Evolutionary conservation across 495 filamentous ascomycete genomes (phyloP).

Genomic region (Penicillium canescens): DNA sequence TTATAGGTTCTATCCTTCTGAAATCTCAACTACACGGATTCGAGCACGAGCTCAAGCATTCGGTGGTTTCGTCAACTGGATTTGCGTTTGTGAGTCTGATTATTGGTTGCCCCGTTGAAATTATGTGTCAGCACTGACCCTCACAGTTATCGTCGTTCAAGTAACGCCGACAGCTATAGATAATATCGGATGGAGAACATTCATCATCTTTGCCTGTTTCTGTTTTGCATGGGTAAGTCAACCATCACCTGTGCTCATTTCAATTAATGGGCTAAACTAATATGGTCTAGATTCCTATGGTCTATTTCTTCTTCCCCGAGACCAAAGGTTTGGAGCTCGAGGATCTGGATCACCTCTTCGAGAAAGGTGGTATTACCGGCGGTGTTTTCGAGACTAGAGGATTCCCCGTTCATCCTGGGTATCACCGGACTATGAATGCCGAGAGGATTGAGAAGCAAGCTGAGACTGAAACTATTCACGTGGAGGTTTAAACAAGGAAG

Average conservation of each 20-base stretch:
- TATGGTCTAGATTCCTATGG: constrained; percentile 58
- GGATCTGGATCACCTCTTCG: constrained; percentile 68
- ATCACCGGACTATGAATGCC: constrained; percentile 18
- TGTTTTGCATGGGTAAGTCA: constrained; percentile 24
- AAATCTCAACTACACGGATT: constrained; percentile 52
- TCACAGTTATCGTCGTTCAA: constrained; percentile 51
- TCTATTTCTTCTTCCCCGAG: constrained; percentile 68
- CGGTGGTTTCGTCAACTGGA: constrained; percentile 47
- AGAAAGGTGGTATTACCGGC: constrained; percentile 34
- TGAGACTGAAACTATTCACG: background rate
- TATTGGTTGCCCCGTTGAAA: background rate
- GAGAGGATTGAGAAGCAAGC: constrained; percentile 16
- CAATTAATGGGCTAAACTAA: constrained; percentile 40
- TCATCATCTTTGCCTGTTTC: constrained; percentile 60
- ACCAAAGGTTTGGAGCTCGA: constrained; percentile 68
- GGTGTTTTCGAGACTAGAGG: constrained; percentile 36
- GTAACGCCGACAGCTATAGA: constrained; percentile 62
- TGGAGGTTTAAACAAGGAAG: background rate
- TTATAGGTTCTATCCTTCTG: constrained; percentile 69
- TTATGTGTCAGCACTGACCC: background rate
- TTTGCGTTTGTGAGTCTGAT: constrained; percentile 39
- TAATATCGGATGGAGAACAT: constrained; percentile 62
- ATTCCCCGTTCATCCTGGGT: constrained; percentile 14
- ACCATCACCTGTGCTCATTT: background rate
- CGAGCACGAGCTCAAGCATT: constrained; percentile 40